phyloP scores from a whole-genome alignment of 2,329 filamentous ascomycete genomes.

The Cryphonectria japonica region DNA sequence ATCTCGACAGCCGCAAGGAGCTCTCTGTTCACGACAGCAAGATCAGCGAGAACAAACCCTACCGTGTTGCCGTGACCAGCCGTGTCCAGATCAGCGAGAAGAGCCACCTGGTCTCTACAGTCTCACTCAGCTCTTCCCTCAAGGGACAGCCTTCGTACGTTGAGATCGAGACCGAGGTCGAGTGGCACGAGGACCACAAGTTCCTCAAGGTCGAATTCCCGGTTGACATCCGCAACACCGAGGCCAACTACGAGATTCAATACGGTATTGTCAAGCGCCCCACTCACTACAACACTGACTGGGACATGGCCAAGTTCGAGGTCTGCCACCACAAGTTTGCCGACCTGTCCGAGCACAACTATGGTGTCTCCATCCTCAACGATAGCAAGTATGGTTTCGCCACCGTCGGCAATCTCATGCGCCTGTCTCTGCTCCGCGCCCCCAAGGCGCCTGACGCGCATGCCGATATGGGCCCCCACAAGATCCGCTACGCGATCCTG shows the following conservation, averaged over 20 bases:
- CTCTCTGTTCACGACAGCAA: slow-evolving; percentile 69
- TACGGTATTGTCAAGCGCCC: slow-evolving; percentile 87
- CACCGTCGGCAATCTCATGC: slow-evolving; percentile 86
- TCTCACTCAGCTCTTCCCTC: slow-evolving; percentile 74
- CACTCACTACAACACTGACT: slow-evolving; percentile 95
- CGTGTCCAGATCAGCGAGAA: slow-evolving; percentile 85
- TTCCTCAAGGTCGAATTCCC: slow-evolving; percentile 99
- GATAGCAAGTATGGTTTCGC: slow-evolving; percentile 97
- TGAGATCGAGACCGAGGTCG: slow-evolving; percentile 82
- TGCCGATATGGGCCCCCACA: slow-evolving; percentile 90
- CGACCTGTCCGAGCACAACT: slow-evolving; percentile 83
- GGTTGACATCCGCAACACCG: slow-evolving; percentile 85
- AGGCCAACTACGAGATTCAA: slow-evolving; percentile 94
- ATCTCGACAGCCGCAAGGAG: slow-evolving; percentile 83
- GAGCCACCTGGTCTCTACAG: slow-evolving; percentile 84
- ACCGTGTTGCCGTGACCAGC: slow-evolving; percentile 81
- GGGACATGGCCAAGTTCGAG: slow-evolving; percentile 94
- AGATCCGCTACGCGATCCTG: slow-evolving; percentile 87
- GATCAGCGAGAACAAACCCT: slow-evolving; percentile 71
- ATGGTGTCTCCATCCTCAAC: slow-evolving; percentile 91
- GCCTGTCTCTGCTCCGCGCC: slow-evolving; percentile 80
- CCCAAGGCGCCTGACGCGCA: slow-evolving; percentile 92
- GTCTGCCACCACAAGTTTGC: slow-evolving; percentile 96
- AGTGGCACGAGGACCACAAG: slow-evolving; percentile 96
- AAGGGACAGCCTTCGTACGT: slow-evolving; percentile 70